phyloP scores from a whole-genome alignment of 2,329 filamentous ascomycete species.

The Verticillium dahliae region DNA sequence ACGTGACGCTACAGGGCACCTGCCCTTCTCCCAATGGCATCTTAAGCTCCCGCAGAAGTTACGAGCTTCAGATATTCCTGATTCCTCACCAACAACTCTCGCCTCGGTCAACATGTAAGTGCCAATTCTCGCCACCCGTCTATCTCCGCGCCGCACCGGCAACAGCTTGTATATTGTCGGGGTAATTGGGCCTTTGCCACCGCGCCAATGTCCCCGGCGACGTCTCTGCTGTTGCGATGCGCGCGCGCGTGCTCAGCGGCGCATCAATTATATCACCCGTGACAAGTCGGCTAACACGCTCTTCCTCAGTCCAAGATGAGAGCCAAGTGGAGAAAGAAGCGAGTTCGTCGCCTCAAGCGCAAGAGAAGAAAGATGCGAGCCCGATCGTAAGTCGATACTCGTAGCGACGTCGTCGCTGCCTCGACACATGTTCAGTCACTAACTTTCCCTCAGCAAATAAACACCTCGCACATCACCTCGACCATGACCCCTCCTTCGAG shows the following conservation, averaged over 20 bases:
- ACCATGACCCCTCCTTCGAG: slow-evolving; percentile 36
- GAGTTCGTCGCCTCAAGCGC: slow-evolving; percentile 96
- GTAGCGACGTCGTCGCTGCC: slow-evolving; percentile 4
- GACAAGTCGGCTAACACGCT: slow-evolving; percentile 1
- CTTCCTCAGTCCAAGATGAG: slow-evolving; percentile 56
- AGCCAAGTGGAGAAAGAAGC: slow-evolving; percentile 99
- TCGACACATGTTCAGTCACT: slow-evolving; percentile 14
- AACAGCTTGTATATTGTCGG: background rate
- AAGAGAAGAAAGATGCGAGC: slow-evolving; percentile 99
- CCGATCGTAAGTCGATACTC: slow-evolving; percentile 66
- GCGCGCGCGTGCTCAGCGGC: background rate
- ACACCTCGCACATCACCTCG: slow-evolving; percentile 54
- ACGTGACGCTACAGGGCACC: background rate
- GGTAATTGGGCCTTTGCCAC: background rate
- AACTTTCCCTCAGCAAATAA: slow-evolving; percentile 54
- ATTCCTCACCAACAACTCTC: background rate
- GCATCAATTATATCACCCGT: background rate
- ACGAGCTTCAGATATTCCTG: background rate
- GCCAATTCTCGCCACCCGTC: background rate
- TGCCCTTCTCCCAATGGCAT: background rate
- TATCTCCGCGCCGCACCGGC: background rate
- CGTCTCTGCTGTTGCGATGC: background rate
- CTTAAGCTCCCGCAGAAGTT: background rate
- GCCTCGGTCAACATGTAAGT: background rate
- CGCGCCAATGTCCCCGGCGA: background rate